Conservation (phyloP, 495 filamentous ascomycete species). For the Talaromyces ruber region DNA sequence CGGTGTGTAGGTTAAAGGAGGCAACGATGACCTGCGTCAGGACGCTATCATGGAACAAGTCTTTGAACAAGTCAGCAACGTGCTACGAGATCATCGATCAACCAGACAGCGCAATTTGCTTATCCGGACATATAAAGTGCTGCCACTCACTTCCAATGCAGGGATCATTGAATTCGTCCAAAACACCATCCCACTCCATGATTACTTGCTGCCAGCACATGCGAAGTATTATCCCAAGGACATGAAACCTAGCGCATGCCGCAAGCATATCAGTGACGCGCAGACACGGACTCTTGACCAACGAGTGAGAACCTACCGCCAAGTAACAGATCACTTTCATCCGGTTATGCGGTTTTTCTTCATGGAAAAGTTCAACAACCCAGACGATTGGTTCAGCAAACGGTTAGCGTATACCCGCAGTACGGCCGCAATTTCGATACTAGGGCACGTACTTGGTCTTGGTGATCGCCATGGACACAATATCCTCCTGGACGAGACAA, state of each 20-base stretch:
- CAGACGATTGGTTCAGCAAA: slow-evolving; percentile 88
- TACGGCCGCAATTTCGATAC: slow-evolving; percentile 89
- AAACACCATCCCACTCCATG: slow-evolving; percentile 82
- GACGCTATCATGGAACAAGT: slow-evolving; percentile 99
- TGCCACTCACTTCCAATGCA: slow-evolving; percentile 71
- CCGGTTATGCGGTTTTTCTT: slow-evolving; percentile 98
- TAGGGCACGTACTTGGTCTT: slow-evolving; percentile 89
- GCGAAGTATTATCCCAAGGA: slow-evolving; percentile 79
- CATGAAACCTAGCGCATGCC: slow-evolving; percentile 61
- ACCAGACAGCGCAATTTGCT: slow-evolving; percentile 82
- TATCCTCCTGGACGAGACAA: slow-evolving; percentile 83
- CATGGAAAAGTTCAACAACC: slow-evolving; percentile 87
- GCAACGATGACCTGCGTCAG: slow-evolving; percentile 93
- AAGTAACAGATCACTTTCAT: slow-evolving; percentile 69
- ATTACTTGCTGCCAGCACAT: slow-evolving; percentile 87
- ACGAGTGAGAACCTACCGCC: slow-evolving; percentile 65
- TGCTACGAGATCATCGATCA: slow-evolving; percentile 73
- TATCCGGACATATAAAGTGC: slow-evolving; percentile 91
- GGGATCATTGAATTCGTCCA: slow-evolving; percentile 97
- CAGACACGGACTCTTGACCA: slow-evolving; percentile 57
- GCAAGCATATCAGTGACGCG: slow-evolving; percentile 66
- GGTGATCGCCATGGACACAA: slow-evolving; percentile 96
- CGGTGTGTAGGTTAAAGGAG: slow-evolving; percentile 65
- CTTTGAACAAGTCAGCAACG: slow-evolving; percentile 87
- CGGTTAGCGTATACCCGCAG: slow-evolving; percentile 84